Evolutionary conservation across 345 rosid genomes (phyloP).

Genomic region (Populus euphratica): DNA sequence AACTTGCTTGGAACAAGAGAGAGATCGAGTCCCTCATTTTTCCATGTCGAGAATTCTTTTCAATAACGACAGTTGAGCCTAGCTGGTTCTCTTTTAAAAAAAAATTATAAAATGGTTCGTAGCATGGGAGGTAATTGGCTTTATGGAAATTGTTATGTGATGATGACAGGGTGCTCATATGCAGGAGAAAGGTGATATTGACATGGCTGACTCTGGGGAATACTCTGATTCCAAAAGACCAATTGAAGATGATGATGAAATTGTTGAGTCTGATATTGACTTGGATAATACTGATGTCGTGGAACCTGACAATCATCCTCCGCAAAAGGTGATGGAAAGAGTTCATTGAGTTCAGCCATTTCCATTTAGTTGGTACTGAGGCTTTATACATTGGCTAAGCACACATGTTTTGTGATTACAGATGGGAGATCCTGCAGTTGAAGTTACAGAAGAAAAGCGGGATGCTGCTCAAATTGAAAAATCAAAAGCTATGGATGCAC

Average conservation of each 20-base stretch:
- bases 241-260: conserved; percentile 39
- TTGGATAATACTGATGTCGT: conserved; percentile 61
- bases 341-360: background rate
- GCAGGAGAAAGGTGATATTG: conserved; percentile 46
- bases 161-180: background rate
- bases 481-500: conserved; percentile 51
- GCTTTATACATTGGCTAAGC: background rate
- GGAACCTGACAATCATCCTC: conserved; percentile 71
- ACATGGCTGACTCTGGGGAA: conserved; percentile 39
- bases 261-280: conserved; percentile 76
- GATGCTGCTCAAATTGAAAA: conserved; percentile 69
- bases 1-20: background rate
- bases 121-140: background rate
- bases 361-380: background rate
- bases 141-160: background rate
- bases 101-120: background rate
- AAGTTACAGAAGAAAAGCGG: conserved; percentile 65
- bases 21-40: background rate
- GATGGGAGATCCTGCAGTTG: conserved; percentile 69
- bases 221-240: conserved; percentile 26
- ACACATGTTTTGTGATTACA: conserved; percentile 26
- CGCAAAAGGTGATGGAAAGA: conserved; percentile 44
- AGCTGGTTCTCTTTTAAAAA: too few relatives aligned
- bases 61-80: background rate
- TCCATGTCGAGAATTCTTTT: too few relatives aligned